phyloP scores from a whole-genome alignment of 2,329 filamentous ascomycete genomes.

The Colletotrichum aenigma region DNA sequence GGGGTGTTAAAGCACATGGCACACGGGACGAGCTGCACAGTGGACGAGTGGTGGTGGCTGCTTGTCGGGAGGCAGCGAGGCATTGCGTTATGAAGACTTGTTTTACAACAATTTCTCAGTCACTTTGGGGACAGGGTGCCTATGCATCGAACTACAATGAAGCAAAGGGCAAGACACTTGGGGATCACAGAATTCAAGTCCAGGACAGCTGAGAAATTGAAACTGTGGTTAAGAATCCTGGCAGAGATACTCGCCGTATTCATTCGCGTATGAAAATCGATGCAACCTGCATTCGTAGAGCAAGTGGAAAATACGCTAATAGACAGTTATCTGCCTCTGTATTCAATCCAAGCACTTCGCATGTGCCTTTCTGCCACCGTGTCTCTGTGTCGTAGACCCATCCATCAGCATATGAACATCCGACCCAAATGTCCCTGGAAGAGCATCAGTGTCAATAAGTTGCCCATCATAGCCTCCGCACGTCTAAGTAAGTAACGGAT shows the following conservation, averaged over 20 bases:
- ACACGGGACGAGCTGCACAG: slow-evolving; percentile 44
- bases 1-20: slow-evolving; percentile 53
- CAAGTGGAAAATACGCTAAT: not conserved
- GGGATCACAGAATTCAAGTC: not conserved
- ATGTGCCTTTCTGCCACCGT: not conserved
- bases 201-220: not conserved
- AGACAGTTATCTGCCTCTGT: not conserved
- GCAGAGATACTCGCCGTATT: not conserved
- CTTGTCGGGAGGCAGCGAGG: slow-evolving; percentile 45
- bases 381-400: not conserved
- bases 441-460: not conserved
- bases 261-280: not conserved
- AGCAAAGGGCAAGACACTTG: not conserved
- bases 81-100: not conserved
- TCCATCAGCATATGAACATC: not conserved
- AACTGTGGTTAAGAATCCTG: not conserved
- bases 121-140: not conserved
- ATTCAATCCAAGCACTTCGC: not conserved
- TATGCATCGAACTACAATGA: not conserved
- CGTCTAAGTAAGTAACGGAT: not conserved
- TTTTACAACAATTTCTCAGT: not conserved
- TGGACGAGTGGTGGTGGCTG: slow-evolving; percentile 73
- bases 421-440: not conserved
- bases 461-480: not conserved
- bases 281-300: not conserved